These are phyloP conservation scores for Geranium rotundifolium DNA, from an alignment of 345 rosid species.

Conservation along the genomic window DNA sequence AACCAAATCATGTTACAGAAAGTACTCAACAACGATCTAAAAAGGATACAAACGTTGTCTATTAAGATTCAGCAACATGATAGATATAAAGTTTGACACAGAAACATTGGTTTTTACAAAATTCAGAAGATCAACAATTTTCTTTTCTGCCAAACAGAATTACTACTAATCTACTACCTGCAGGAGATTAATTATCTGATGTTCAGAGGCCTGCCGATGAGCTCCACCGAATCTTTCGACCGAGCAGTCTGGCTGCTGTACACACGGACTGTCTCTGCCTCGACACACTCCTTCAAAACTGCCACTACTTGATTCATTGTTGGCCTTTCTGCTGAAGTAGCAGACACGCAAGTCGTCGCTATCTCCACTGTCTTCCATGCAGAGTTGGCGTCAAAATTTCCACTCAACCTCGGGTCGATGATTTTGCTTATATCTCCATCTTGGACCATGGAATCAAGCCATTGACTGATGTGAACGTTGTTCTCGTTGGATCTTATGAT, in stretches of 20 bases:
- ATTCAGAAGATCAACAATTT: no score
- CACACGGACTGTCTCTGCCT: not conserved
- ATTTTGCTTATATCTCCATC: conserved; percentile 33
- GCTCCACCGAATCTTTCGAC: not conserved
- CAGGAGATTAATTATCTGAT: no score
- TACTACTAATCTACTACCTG: no score
- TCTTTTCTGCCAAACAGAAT: no score
- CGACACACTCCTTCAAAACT: not conserved
- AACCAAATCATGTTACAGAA: no score
- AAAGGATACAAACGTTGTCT: no score
- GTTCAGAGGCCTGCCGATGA: not conserved
- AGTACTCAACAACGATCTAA: no score
- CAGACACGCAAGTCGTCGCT: conserved; percentile 22
- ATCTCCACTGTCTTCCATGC: conserved; percentile 40
- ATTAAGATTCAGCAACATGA: no score
- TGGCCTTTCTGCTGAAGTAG: not conserved
- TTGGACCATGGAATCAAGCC: conserved; percentile 30
- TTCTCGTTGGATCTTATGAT: conserved; percentile 9
- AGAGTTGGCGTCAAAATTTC: conserved; percentile 24
- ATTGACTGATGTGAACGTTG: conserved; percentile 22
- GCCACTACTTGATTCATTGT: not conserved
- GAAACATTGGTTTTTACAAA: no score
- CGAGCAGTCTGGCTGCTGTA: not conserved
- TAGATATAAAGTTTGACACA: no score
- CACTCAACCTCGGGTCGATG: conserved; percentile 40